Conservation (phyloP, 2,329 filamentous ascomycete species). For the Bipolaris gigantea region DNA sequence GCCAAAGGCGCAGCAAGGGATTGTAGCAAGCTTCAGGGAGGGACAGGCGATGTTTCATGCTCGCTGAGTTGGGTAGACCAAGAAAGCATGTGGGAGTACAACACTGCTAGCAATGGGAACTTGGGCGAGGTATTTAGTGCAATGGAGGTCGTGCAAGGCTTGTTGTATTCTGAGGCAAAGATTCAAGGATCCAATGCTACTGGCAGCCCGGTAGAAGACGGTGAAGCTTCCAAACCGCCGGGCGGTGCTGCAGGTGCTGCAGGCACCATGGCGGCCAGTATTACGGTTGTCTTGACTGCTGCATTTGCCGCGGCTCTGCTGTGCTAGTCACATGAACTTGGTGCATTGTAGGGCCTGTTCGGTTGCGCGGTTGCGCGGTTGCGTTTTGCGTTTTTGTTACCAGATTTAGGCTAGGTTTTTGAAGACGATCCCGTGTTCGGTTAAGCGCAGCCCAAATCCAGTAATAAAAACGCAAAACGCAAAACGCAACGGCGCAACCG, state of each 20-base stretch:
- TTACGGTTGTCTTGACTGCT: conserved; percentile 12
- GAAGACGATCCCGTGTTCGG: too few relatives aligned
- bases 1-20: conserved; percentile 24
- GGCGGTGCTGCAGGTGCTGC: conserved; percentile 9
- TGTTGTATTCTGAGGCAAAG: conserved; percentile 24
- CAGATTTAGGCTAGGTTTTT: too few relatives aligned
- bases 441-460: too few relatives aligned
- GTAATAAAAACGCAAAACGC: too few relatives aligned
- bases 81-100: not conserved
- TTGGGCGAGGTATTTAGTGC: conserved; percentile 26
- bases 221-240: conserved; percentile 8
- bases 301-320: conserved; percentile 15
- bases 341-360: not conserved
- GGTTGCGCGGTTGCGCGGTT: too few relatives aligned
- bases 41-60: not conserved
- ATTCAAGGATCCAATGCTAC: not conserved
- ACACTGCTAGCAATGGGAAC: conserved; percentile 15
- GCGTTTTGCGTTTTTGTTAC: too few relatives aligned
- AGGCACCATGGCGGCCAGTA: conserved; percentile 7
- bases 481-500: too few relatives aligned
- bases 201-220: conserved; percentile 2
- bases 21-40: conserved; percentile 12
- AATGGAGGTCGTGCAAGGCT: conserved; percentile 27
- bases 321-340: not conserved
- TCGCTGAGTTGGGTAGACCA: not conserved